phyloP scores from a whole-genome alignment of 2,329 filamentous ascomycete genomes.

The Tolypocladium inflatum region DNA sequence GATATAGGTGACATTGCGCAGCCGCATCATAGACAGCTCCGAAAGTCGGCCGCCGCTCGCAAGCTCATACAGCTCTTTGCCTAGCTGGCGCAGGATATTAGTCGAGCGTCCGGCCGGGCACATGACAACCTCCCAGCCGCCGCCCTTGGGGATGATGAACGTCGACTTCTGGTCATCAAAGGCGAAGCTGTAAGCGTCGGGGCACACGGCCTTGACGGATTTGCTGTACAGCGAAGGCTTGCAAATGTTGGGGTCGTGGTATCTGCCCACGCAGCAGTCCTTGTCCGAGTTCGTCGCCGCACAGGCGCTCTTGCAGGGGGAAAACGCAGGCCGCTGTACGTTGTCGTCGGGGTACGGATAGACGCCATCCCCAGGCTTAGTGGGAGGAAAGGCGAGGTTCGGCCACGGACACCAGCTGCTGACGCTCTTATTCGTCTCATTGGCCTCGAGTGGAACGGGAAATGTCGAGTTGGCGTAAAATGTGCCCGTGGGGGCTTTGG shows the following conservation, averaged over 20 bases:
- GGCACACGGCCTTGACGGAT: conserved; percentile 65
- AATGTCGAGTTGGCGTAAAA: conserved; percentile 56
- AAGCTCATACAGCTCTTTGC: conserved; percentile 37
- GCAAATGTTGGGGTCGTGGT: conserved; percentile 55
- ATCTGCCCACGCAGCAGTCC: conserved; percentile 69
- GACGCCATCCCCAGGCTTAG: conserved; percentile 62
- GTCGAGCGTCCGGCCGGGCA: conserved; percentile 58
- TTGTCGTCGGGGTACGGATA: conserved; percentile 74
- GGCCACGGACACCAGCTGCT: conserved; percentile 74
- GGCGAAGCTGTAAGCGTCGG: conserved; percentile 76
- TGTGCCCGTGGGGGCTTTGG: conserved; percentile 40
- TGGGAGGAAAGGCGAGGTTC: conserved; percentile 57
- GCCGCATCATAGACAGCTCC: conserved; percentile 17
- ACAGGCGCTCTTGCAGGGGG: conserved; percentile 71
- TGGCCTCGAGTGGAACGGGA: conserved; percentile 57
- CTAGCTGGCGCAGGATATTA: conserved; percentile 45
- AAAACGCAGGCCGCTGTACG: conserved; percentile 60
- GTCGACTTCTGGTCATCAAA: conserved; percentile 50
- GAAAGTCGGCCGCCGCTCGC: conserved; percentile 31
- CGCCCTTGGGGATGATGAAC: conserved; percentile 55
- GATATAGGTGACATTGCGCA: conserved; percentile 25
- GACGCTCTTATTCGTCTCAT: conserved; percentile 46
- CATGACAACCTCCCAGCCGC: conserved; percentile 70
- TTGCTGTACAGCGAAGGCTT: conserved; percentile 58
- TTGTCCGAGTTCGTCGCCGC: conserved; percentile 54